Evolutionary conservation across 345 rosid species (phyloP).

Genomic region (Clarkia xantiana): DNA sequence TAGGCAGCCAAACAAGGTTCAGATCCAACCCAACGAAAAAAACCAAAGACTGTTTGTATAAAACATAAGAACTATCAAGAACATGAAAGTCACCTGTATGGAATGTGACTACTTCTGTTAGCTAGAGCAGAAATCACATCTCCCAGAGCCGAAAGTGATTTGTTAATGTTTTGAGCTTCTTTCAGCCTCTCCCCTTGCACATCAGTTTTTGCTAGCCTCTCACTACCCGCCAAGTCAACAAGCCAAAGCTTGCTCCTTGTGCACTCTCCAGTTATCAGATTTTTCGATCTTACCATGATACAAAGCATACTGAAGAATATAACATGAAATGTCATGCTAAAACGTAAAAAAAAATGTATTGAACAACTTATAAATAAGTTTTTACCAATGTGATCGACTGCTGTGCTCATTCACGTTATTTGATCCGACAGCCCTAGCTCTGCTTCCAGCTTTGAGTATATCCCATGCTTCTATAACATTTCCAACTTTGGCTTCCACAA

Average conservation of each 20-base stretch:
- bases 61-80: no score
- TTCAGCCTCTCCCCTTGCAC: slow-evolving; percentile 87
- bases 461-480: slow-evolving; percentile 69
- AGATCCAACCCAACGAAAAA: no score
- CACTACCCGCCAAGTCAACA: slow-evolving; percentile 96
- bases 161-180: slow-evolving; percentile 90
- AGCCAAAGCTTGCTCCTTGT: slow-evolving; percentile 99
- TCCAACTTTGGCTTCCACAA: slow-evolving; percentile 69
- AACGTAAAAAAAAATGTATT: not conserved
- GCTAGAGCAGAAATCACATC: slow-evolving; percentile 87
- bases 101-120: slow-evolving; percentile 75
- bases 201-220: slow-evolving; percentile 85
- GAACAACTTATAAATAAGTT: slow-evolving; percentile 7
- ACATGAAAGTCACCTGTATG: slow-evolving; percentile 26
- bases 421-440: slow-evolving; percentile 90
- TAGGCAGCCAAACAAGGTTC: no score
- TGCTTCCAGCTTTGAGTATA: slow-evolving; percentile 82
- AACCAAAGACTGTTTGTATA: no score
- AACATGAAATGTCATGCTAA: not conserved
- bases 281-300: slow-evolving; percentile 74
- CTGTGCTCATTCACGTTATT: slow-evolving; percentile 95
- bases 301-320: slow-evolving; percentile 63
- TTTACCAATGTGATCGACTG: slow-evolving; percentile 94
- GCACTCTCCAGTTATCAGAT: slow-evolving; percentile 67
- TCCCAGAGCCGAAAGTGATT: slow-evolving; percentile 92